Conservation (phyloP, 2,329 filamentous ascomycete species). For the Parafenestella ontariensis region DNA sequence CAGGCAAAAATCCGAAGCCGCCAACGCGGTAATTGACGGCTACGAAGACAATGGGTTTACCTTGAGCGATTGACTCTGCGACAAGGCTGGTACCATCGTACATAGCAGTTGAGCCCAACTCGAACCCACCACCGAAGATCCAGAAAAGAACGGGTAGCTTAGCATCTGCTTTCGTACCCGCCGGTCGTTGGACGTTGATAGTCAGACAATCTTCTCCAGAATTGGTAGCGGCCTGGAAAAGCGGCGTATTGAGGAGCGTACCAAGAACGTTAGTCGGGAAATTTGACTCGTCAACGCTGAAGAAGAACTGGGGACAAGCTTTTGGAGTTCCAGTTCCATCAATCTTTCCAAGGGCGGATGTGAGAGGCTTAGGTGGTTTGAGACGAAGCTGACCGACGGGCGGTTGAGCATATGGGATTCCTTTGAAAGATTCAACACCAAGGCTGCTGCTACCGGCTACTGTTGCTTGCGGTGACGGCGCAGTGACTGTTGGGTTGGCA, state of each 20-base stretch:
- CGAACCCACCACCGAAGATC: conserved; percentile 56
- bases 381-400: conserved; percentile 72
- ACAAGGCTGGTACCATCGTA: conserved; percentile 53
- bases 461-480: conserved; percentile 60
- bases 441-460: conserved; percentile 58
- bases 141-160: conserved; percentile 58
- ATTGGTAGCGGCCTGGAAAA: conserved; percentile 48
- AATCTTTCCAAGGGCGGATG: conserved; percentile 64
- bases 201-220: conserved; percentile 54
- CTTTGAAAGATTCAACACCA: conserved; percentile 72
- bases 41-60: conserved; percentile 75
- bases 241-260: conserved; percentile 48
- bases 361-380: conserved; percentile 70
- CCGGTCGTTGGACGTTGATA: conserved; percentile 52
- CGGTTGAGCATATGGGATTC: conserved; percentile 77
- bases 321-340: conserved; percentile 65
- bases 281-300: conserved; percentile 56
- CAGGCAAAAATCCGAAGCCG: conserved; percentile 76
- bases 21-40: conserved; percentile 79
- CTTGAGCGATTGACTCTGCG: conserved; percentile 52
- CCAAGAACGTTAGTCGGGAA: conserved; percentile 49
- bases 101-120: conserved; percentile 46
- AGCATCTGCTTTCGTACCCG: conserved; percentile 42
- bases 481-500: conserved; percentile 61
- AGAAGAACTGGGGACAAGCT: conserved; percentile 75